phyloP scores from a whole-genome alignment of 306 rosid species.

The Lotus japonicus region DNA sequence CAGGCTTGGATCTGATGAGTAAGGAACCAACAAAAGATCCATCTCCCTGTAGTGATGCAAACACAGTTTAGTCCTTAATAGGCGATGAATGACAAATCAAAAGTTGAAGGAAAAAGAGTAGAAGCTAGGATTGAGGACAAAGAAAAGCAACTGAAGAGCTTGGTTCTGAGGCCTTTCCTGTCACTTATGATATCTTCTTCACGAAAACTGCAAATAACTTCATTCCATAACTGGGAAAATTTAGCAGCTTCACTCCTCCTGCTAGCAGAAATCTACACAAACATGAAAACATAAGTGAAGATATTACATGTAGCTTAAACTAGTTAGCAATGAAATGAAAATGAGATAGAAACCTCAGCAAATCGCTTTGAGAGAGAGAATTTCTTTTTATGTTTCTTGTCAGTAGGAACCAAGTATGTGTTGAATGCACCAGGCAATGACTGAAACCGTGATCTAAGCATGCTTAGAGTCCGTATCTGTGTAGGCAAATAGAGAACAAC shows the following conservation, averaged over 20 bases:
- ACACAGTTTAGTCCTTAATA: conserved; percentile 25
- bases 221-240: conserved; percentile 96
- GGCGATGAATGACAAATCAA: conserved; percentile 11
- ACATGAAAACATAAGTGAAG: conserved; percentile 19
- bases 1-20: conserved; percentile 82
- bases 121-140: conserved; percentile 12
- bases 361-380: conserved; percentile 79
- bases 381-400: conserved; percentile 60
- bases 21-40: conserved; percentile 92
- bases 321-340: conserved; percentile 10
- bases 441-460: conserved; percentile 94
- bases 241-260: conserved; percentile 97
- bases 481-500: conserved; percentile 16
- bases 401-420: conserved; percentile 86
- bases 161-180: conserved; percentile 52
- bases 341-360: conserved; percentile 58
- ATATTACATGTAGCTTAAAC: conserved; percentile 9
- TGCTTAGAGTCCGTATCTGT: conserved; percentile 90
- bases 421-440: conserved; percentile 97
- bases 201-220: conserved; percentile 93
- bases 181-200: conserved; percentile 93
- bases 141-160: conserved; percentile 15
- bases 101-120: conserved; percentile 19
- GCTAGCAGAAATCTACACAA: conserved; percentile 64
- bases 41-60: conserved; percentile 72